These are phyloP conservation scores for Backusella morwellensis DNA, from an alignment of 192 early-diverging fungal species.

Conservation along the genomic window DNA sequence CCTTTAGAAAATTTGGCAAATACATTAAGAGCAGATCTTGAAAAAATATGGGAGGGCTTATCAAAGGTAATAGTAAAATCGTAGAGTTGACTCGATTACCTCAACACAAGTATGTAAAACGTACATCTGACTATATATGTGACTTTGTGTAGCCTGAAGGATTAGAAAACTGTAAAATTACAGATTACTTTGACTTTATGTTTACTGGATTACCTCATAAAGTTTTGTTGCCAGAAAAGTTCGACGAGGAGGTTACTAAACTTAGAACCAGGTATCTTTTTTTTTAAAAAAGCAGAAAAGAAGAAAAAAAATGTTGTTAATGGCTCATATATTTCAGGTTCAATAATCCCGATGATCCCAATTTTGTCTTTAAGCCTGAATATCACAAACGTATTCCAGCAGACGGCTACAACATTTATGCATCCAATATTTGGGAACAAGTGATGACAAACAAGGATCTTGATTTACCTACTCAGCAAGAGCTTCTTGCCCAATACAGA, in stretches of 20 bases:
- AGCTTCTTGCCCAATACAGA: constrained; percentile 95
- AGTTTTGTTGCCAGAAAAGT: constrained; percentile 75
- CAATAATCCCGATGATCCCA: constrained; percentile 57
- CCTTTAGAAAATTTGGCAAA: constrained; percentile 78
- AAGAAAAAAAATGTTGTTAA: background rate
- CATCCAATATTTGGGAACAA: constrained; percentile 93
- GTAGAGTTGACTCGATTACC: background rate
- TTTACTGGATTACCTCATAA: constrained; percentile 93
- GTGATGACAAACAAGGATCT: constrained; percentile 93
- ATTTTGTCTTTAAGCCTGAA: constrained; percentile 81
- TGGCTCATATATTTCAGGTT: constrained; percentile 48
- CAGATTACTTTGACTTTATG: constrained; percentile 90
- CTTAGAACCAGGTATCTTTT: constrained; percentile 60
- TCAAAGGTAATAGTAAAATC: constrained; percentile 37
- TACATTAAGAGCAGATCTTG: constrained; percentile 81
- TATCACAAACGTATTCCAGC: constrained; percentile 94
- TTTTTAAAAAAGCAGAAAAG: background rate
- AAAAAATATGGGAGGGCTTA: constrained; percentile 87
- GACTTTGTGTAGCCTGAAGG: constrained; percentile 64
- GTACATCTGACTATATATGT: background rate
- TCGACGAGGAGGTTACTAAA: constrained; percentile 66
- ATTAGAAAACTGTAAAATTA: constrained; percentile 69
- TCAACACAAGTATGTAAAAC: background rate
- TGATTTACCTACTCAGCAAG: constrained; percentile 97
- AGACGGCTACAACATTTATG: constrained; percentile 94